These are phyloP conservation scores for Cryptomeria japonica DNA, from an alignment of 75 land plant genomes.

Conservation along the genomic window DNA sequence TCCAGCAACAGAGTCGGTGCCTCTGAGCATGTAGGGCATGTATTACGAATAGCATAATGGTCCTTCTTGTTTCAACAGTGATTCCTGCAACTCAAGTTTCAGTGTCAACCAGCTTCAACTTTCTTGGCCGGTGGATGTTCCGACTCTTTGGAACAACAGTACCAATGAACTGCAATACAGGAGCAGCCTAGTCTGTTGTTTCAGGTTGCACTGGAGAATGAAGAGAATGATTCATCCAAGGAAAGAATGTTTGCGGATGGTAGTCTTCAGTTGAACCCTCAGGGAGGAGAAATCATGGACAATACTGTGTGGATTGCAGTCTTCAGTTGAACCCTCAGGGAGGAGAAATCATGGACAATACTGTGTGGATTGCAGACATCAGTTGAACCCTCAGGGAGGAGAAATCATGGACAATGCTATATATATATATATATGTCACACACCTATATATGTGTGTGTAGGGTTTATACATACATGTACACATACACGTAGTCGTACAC, in stretches of 20 bases:
- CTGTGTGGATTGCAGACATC: not conserved
- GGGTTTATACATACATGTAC: too few relatives aligned
- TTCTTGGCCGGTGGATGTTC: too few relatives aligned
- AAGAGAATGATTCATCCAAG: not conserved
- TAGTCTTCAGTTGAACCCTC: not conserved
- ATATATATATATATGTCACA: too few relatives aligned
- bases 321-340: not conserved
- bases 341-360: not conserved
- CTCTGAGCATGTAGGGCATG: not conserved
- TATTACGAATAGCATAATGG: not conserved
- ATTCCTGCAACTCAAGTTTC: not conserved
- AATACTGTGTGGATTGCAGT: not conserved
- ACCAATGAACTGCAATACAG: not conserved
- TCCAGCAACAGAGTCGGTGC: slow-evolving; percentile 32
- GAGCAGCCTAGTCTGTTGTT: not conserved
- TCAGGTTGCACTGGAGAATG: not conserved
- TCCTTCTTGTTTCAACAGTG: not conserved
- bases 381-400: not conserved
- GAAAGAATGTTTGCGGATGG: not conserved
- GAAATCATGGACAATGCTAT: not conserved
- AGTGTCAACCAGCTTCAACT: too few relatives aligned
- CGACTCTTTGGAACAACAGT: too few relatives aligned
- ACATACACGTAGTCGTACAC: too few relatives aligned
- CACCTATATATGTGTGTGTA: too few relatives aligned
- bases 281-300: not conserved